A percentile compares a stretch with the other conserved stretches of the same genome.
Evolutionary conservation across 2,329 filamentous ascomycete species (phyloP).

Genomic region (Ascosphaera aggregata): DNA sequence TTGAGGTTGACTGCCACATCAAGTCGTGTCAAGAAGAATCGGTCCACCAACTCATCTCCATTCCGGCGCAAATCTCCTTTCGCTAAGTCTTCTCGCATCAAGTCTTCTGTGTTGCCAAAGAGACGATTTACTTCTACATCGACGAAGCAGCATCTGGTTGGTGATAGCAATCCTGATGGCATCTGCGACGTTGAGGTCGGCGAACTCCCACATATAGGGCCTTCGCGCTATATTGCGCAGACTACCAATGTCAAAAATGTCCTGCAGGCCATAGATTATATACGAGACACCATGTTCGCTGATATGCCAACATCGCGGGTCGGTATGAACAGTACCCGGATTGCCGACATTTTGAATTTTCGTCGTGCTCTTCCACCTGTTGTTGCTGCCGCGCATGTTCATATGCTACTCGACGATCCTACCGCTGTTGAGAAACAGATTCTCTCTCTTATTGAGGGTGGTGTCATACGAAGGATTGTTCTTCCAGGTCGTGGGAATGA

Average conservation of each 20-base stretch:
- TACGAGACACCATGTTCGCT: constrained; percentile 30
- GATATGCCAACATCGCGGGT: constrained; percentile 29
- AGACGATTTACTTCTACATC: too few relatives aligned
- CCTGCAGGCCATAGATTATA: constrained; percentile 28
- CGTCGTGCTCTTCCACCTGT: constrained; percentile 31
- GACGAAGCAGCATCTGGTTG: too few relatives aligned
- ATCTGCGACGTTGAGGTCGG: constrained; percentile 6
- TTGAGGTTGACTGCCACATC: too few relatives aligned
- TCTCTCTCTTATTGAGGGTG: constrained; percentile 25
- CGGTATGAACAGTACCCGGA: constrained; percentile 38
- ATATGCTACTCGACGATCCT: constrained; percentile 31
- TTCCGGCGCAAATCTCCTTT: too few relatives aligned
- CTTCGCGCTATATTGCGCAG: constrained; percentile 24
- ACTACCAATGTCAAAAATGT: constrained; percentile 25
- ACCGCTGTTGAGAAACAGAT: constrained; percentile 38
- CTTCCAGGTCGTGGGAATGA: constrained; percentile 34
- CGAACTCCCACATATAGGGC: constrained; percentile 28
- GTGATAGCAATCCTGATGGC: constrained; percentile 2
- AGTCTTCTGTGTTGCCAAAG: too few relatives aligned
- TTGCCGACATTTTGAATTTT: constrained; percentile 34
- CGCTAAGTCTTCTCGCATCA: too few relatives aligned
- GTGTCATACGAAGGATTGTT: constrained; percentile 29
- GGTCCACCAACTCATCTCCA: too few relatives aligned
- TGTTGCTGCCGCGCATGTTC: constrained; percentile 35
- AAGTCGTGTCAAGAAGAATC: too few relatives aligned